Conservation (phyloP, 768 basidiomycete species). For the Russula vinacea region DNA sequence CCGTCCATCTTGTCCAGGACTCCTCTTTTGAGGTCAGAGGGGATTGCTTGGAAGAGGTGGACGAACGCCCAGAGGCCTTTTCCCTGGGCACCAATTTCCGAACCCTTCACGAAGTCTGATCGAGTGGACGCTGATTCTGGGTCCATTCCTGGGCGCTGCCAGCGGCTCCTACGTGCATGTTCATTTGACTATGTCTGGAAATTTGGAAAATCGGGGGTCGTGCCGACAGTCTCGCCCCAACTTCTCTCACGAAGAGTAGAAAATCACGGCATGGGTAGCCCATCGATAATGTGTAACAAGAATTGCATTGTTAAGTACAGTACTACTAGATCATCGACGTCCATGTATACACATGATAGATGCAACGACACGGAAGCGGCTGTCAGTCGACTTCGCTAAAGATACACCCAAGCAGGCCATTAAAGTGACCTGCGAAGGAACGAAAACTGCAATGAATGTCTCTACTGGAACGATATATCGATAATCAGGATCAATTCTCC, state of each 20-base stretch:
- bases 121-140: not conserved
- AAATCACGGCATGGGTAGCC: not conserved
- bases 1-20: not conserved
- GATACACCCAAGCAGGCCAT: not conserved
- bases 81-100: not conserved
- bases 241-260: not conserved
- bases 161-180: not conserved
- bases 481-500: not conserved
- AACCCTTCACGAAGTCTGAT: not conserved
- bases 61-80: not conserved
- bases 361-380: not conserved
- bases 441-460: conserved; percentile 2
- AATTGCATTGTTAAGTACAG: conserved; percentile 1
- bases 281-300: not conserved
- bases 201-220: not conserved
- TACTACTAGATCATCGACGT: not conserved
- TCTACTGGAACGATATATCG: conserved; percentile 10
- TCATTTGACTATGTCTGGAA: not conserved
- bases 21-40: not conserved
- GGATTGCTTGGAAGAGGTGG: not conserved
- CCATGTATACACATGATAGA: conserved; percentile 1
- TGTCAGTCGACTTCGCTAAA: conserved; percentile 5
- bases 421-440: not conserved
- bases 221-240: not conserved
- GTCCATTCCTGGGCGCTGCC: not conserved